These are phyloP conservation scores for Trypanosoma theileri DNA, from an alignment of 208 protist genomes.

Conservation along the genomic window DNA sequence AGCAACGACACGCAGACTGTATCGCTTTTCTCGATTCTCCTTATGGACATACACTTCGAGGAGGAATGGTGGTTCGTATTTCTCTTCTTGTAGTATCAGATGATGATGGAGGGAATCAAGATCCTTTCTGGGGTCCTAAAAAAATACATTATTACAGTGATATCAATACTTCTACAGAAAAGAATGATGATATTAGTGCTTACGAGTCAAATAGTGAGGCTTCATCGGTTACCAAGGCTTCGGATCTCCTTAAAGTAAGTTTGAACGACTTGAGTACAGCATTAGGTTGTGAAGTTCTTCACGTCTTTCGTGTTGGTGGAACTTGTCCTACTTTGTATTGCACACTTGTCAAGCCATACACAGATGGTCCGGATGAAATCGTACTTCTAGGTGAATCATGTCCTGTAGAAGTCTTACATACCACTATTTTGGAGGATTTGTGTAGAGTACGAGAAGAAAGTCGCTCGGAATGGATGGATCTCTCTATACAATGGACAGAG, in stretches of 20 bases:
- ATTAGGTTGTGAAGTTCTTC: constrained; percentile 12
- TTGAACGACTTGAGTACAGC: constrained; percentile 2
- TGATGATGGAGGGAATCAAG: background rate
- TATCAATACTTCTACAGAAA: background rate
- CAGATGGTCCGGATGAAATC: constrained; percentile 1
- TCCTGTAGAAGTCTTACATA: constrained; percentile 14
- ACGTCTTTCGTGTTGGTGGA: constrained; percentile 17
- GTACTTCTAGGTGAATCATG: constrained; percentile 7
- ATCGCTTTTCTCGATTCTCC: constrained; percentile 58
- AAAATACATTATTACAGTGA: background rate
- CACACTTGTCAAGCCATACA: constrained; percentile 16
- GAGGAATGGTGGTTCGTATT: constrained; percentile 20
- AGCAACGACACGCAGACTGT: constrained; percentile 76
- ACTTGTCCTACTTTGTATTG: constrained; percentile 18
- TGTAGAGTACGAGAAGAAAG: constrained; percentile 21
- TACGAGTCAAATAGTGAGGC: background rate
- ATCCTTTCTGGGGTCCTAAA: background rate
- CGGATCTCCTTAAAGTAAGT: constrained; percentile 7
- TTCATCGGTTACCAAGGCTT: background rate
- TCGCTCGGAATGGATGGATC: constrained; percentile 13
- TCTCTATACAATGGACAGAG: constrained; percentile 7
- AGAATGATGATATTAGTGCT: background rate
- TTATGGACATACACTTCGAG: constrained; percentile 18
- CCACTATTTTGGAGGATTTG: constrained; percentile 24
- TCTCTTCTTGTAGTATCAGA: background rate